Evolutionary conservation across 2,329 filamentous ascomycete species (phyloP), one percentile per base, ranked within the genome.

Genomic region (Verticillium alfalfae): DNA sequence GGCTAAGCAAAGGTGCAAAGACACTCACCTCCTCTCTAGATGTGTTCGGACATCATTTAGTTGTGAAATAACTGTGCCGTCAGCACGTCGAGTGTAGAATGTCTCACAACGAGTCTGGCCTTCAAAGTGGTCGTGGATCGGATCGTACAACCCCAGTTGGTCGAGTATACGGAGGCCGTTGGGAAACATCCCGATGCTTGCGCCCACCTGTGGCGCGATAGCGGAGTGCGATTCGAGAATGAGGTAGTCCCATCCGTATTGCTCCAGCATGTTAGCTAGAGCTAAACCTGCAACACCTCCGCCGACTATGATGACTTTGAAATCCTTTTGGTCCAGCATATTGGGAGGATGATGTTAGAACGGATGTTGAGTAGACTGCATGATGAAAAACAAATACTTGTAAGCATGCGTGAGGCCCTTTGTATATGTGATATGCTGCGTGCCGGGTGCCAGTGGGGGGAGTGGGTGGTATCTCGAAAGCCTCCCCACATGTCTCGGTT

Each of bases 151-250:
- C 1, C 79, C 81, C 0, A 85, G 67, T 67, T 86, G 83, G 58
- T 84, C 81, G 0, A 84, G 67, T 7, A 85, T 78, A 0, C 77
- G 72, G 4, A 70, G 61, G 0, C 78, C 78, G 18, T 79, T 73
- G 0, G 81, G 72, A 0, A 75, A 63, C 0, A 84, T 65, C 1
- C 73, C 79, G 34, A 86, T 80, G 3, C 74, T 77, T 0, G 81
- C 81, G 0, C 83, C 83, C 0, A 78, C 70, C 22, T 76, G 70
- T 0, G 81, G 80, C 0, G 76, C 75, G 26, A 84, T 76, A 0
- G 74, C 67, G 0, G 63, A 34, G 56, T 78, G 70, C 0, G 71
- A 69, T 63, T 86, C 82, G 0, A 86, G 72, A 0, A 85, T 61
- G 2, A 82, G 62, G 66, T 79, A 84, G 63, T 84, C 76, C 60